Percentiles rank a stretch among this genome's conserved stretches.
Evolutionary conservation across 305 asterid genomes (phyloP).

Genomic region (Striga hermonthica): DNA sequence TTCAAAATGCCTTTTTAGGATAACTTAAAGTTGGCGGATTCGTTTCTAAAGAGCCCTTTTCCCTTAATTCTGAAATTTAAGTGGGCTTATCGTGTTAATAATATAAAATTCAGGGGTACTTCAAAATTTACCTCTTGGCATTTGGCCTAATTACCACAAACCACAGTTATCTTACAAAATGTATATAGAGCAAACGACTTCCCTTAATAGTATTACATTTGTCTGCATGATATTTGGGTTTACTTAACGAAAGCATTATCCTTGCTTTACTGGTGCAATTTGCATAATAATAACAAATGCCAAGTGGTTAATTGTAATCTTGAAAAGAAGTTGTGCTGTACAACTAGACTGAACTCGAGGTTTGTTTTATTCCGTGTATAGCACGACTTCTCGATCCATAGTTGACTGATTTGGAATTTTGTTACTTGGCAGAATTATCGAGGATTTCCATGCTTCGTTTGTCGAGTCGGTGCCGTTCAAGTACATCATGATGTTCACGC

Average conservation of each 20-base stretch:
- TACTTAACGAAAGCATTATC: not conserved
- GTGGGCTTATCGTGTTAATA: no score
- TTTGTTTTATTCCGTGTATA: not conserved
- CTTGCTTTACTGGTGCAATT: not conserved
- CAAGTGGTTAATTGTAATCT: not conserved
- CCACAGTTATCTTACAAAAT: not conserved
- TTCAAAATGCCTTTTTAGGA: no score
- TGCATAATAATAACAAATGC: not conserved
- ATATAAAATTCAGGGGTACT: no score
- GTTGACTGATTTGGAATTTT: slow-evolving; percentile 22
- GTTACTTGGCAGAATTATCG: slow-evolving; percentile 52
- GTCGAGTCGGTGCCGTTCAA: slow-evolving; percentile 89
- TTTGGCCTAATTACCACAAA: not conserved
- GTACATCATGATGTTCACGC: slow-evolving; percentile 63
- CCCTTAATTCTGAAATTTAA: no score
- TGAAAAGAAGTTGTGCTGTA: not conserved
- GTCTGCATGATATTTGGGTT: not conserved
- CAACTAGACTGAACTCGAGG: not conserved
- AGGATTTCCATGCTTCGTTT: slow-evolving; percentile 74
- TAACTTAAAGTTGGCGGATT: no score
- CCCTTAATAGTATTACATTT: not conserved
- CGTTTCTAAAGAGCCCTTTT: no score
- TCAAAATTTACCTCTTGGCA: not conserved
- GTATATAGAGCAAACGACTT: not conserved
- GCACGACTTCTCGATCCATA: not conserved